A percentile compares a stretch with the other conserved stretches of the same genome.
phyloP scores from a whole-genome alignment of 2,329 filamentous ascomycete species.

The Claviceps fusiformis region DNA sequence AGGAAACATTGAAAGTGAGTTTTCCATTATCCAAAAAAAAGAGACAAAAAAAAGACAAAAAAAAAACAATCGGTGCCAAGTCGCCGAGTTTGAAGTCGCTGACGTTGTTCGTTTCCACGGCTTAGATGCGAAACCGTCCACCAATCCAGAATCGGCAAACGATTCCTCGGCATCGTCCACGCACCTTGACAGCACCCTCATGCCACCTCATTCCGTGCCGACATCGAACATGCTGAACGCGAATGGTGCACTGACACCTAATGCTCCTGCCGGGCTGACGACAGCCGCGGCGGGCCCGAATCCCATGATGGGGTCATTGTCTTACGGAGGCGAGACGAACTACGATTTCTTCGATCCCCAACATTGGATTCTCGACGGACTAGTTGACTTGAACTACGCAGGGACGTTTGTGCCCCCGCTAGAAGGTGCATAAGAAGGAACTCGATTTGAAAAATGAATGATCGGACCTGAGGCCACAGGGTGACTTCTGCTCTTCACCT shows the following conservation, averaged over 20 bases:
- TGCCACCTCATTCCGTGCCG: constrained; percentile 25
- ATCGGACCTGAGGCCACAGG: background rate
- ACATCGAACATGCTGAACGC: constrained; percentile 33
- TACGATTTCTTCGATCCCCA: constrained; percentile 88
- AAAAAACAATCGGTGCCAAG: too few relatives aligned
- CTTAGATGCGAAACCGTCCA: constrained; percentile 67
- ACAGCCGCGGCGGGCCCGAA: constrained; percentile 25
- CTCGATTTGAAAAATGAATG: too few relatives aligned
- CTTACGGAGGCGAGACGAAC: constrained; percentile 52
- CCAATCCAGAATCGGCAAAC: constrained; percentile 66
- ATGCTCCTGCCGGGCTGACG: constrained; percentile 28
- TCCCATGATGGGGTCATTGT: constrained; percentile 32
- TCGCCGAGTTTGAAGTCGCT: too few relatives aligned
- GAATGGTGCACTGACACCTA: constrained; percentile 40
- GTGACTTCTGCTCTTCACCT: background rate
- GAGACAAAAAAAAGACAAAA: too few relatives aligned
- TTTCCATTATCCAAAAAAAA: background rate
- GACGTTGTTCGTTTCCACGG: too few relatives aligned
- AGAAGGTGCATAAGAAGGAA: constrained; percentile 34
- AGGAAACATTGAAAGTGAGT: constrained; percentile 58
- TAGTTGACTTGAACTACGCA: constrained; percentile 64
- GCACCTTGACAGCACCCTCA: constrained; percentile 47
- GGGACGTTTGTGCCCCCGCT: constrained; percentile 37
- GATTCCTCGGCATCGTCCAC: constrained; percentile 59
- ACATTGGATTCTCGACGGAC: constrained; percentile 84